A percentile compares a stretch with the other conserved stretches of the same genome.
These are phyloP conservation scores for Plasmodium inui DNA, from an alignment of 169 alveolate genomes.

Conservation along the genomic window DNA sequence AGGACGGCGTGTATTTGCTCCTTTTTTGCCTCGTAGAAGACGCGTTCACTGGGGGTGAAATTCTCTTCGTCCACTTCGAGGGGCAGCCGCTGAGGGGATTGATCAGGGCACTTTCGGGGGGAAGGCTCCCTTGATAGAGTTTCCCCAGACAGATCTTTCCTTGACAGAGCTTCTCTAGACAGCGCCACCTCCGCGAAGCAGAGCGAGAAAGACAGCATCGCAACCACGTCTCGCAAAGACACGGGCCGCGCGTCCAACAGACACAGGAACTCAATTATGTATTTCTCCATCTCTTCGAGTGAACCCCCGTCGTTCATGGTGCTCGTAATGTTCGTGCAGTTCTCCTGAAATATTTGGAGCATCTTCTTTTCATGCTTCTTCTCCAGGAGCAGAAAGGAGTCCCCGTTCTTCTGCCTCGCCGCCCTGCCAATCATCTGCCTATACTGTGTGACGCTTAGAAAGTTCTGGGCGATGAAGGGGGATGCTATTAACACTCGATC, in stretches of 20 bases:
- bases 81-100: background rate
- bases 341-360: conserved; percentile 23
- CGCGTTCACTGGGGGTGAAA: conserved; percentile 20
- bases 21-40: conserved; percentile 26
- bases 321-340: conserved; percentile 33
- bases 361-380: conserved; percentile 41
- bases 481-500: conserved; percentile 64
- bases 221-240: conserved; percentile 8
- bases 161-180: background rate
- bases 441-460: conserved; percentile 55
- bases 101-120: too few species aligned
- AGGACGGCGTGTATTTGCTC: conserved; percentile 20
- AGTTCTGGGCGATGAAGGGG: conserved; percentile 71
- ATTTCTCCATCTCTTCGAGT: conserved; percentile 22
- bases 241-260: background rate
- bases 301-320: conserved; percentile 24
- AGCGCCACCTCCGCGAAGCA: conserved; percentile 8
- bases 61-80: background rate
- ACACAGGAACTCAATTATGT: conserved; percentile 38
- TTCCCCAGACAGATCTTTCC: too few species aligned
- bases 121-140: too few species aligned
- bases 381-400: conserved; percentile 42
- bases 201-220: conserved; percentile 26
- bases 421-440: conserved; percentile 74
- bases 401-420: conserved; percentile 67